phyloP scores from a whole-genome alignment of 495 filamentous ascomycete genomes.

The Cercophora sp. region DNA sequence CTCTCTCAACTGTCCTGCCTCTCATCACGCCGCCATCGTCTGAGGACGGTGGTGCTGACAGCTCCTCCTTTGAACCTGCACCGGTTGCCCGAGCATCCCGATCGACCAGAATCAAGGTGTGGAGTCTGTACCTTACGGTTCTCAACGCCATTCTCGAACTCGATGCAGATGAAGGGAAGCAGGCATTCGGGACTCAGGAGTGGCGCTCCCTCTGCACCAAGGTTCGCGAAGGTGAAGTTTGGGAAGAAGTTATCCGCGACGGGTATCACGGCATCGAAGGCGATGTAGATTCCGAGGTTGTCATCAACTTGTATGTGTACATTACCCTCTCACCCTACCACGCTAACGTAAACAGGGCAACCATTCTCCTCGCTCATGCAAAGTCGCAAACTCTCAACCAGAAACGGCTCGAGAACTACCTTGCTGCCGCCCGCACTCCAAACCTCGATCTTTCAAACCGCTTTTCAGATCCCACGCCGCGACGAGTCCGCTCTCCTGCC shows the following conservation, averaged over 20 bases:
- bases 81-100: slow-evolving; percentile 70
- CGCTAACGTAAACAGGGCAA: slow-evolving; percentile 53
- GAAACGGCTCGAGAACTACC: slow-evolving; percentile 82
- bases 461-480: slow-evolving; percentile 34
- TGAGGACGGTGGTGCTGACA: slow-evolving; percentile 26
- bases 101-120: slow-evolving; percentile 84
- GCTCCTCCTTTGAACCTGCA: slow-evolving; percentile 45
- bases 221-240: slow-evolving; percentile 79
- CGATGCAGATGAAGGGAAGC: slow-evolving; percentile 84
- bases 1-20: slow-evolving; percentile 74
- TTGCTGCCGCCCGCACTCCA: slow-evolving; percentile 69
- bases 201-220: slow-evolving; percentile 78
- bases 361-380: slow-evolving; percentile 82
- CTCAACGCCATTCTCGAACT: slow-evolving; percentile 87
- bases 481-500: slow-evolving; percentile 30
- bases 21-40: slow-evolving; percentile 56
- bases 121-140: slow-evolving; percentile 93
- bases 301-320: slow-evolving; percentile 74
- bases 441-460: slow-evolving; percentile 61
- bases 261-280: slow-evolving; percentile 85
- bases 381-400: slow-evolving; percentile 77
- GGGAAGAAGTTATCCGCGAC: slow-evolving; percentile 83
- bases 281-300: slow-evolving; percentile 89
- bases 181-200: slow-evolving; percentile 73
- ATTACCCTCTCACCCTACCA: neutral